Evolutionary conservation across 305 asterid genomes (phyloP).

Genomic region (Rubia tinctorum): DNA sequence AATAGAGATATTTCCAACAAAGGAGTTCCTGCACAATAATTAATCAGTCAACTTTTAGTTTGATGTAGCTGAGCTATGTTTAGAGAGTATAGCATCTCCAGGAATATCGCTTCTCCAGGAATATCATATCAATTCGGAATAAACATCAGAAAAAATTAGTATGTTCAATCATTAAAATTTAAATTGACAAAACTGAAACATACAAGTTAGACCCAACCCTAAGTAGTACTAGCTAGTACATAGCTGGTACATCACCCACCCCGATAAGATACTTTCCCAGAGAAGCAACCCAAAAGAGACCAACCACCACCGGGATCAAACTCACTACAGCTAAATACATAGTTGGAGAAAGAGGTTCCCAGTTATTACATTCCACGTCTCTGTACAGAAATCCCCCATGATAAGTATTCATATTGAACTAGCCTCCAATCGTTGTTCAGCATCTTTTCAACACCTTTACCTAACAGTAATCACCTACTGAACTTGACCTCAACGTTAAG

Average conservation of each 20-base stretch:
- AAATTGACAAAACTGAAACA: neutral
- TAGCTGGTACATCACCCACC: neutral
- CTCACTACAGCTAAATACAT: neutral
- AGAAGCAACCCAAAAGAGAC: neutral
- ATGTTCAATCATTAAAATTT: neutral
- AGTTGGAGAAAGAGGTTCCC: neutral
- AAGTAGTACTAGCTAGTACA: neutral
- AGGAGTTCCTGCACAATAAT: slow-evolving; percentile 58
- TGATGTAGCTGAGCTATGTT: neutral
- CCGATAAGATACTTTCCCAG: neutral
- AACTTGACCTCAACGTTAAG: neutral
- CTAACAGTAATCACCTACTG: neutral
- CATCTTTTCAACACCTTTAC: neutral
- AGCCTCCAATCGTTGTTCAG: slow-evolving; percentile 1
- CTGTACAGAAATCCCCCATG: neutral
- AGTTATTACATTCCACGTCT: neutral
- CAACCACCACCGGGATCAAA: neutral
- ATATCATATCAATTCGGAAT: neutral
- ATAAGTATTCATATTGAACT: neutral
- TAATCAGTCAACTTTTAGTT: neutral
- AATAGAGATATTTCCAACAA: slow-evolving; percentile 66
- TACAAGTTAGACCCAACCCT: neutral
- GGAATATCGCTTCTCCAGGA: neutral
- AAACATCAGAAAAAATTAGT: neutral
- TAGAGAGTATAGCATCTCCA: neutral